Base-by-base conservation (phyloP, 2,329 filamentous ascomycete genomes). In the Lecanicillium sp. region DNA sequence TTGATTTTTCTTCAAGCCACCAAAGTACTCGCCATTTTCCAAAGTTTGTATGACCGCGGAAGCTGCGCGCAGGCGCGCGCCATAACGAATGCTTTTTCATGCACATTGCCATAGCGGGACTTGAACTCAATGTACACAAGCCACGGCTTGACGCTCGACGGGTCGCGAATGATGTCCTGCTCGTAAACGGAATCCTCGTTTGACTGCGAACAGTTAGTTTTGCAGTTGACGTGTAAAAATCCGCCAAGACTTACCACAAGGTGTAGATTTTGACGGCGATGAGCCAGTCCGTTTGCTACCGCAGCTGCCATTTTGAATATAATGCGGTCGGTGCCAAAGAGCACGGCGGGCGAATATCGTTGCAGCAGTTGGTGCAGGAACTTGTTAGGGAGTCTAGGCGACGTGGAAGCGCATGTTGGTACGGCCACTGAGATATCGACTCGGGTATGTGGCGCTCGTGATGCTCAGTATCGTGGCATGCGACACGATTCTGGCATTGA, bases 151-250 rank as follows among this genome's bases (percentile, higher is more conserved):
- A 91, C 82, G 65, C 83, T 93, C 60, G 84, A 86, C 8, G 83
- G 81, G 60, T 94, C 88, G 58, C 90, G 87, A 55, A 93, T 73
- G 52, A 97, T 83, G 66, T 98, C 93, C 69, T 96, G 90, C 71
- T 98, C 94, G 74, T 97, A 98, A 52, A 95, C 80, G 48, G 87
- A 84, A 70, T 98, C 93, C 70, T 94, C 89, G 63, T 90, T 87
- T 58, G 83, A 77, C 81, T 91, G 55, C 2, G 58, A 26, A 42
- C 14, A 38, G 21, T 50, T n/a, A 50, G 48, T n/a, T 21, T 40
- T 23, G 1, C 30, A 41, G 11, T 24, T 35, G 32, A 14, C 14
- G 17, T n/a, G 19, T 7, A 14, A 10, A 27, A 26, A 30, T 7
- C 3, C 9, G 12, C 5, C 6, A 51, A 35, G 30, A 64, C 70